Percentiles rank a stretch among this genome's conserved stretches.
Conservation (phyloP, 176 grass and related monocot species). For the Ensete glaucum region DNA sequence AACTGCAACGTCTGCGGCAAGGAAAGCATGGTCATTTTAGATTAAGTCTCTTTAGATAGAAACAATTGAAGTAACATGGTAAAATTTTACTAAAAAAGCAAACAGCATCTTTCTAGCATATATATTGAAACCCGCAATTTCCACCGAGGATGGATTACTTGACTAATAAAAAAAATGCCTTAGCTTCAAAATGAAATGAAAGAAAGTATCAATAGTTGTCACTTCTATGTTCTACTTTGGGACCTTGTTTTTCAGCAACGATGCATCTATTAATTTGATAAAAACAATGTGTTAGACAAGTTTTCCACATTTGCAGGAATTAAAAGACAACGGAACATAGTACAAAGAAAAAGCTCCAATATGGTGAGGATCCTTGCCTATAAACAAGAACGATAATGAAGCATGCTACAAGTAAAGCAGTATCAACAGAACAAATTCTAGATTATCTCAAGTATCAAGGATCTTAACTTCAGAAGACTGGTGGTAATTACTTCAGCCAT, state of each 20-base stretch:
- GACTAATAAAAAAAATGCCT: no score
- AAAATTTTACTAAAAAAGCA: not conserved
- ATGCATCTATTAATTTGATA: no score
- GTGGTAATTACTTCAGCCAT: not conserved
- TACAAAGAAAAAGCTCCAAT: not conserved
- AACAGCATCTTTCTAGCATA: not conserved
- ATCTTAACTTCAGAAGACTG: not conserved
- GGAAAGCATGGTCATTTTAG: not conserved
- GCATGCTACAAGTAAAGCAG: not conserved
- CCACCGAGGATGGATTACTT: not conserved
- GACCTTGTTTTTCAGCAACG: no score
- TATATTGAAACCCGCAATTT: not conserved
- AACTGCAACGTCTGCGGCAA: constrained; percentile 44
- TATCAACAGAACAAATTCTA: no score
- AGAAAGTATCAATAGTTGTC: not conserved
- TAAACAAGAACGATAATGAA: not conserved
- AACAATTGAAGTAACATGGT: not conserved
- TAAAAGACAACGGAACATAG: not conserved
- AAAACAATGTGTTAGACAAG: not conserved
- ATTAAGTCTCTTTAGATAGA: not conserved
- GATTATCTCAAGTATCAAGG: not conserved
- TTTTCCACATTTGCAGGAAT: not conserved
- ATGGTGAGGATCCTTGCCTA: not conserved
- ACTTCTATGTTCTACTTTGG: not conserved
- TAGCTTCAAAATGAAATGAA: no score